Conservation (phyloP, 2,329 filamentous ascomycete genomes). For the Chaetomium globosum region DNA sequence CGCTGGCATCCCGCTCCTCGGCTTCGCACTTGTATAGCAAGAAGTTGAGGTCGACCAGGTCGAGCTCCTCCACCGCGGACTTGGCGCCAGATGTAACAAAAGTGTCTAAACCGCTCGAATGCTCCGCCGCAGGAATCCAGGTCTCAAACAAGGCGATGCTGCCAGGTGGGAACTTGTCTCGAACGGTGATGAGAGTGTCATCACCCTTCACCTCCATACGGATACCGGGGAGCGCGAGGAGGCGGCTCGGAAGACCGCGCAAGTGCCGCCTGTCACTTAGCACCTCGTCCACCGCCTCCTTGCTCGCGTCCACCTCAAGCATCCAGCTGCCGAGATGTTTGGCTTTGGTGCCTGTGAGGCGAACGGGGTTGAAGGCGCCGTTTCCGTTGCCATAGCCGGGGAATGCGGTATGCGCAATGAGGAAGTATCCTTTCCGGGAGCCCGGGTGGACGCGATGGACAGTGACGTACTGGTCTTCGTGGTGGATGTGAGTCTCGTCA, state of each 20-base stretch:
- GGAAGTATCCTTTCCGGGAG: conserved; percentile 89
- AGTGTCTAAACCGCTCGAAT: conserved; percentile 78
- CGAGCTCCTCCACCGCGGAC: conserved; percentile 73
- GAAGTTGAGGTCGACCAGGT: conserved; percentile 85
- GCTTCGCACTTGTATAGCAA: conserved; percentile 88
- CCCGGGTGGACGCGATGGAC: conserved; percentile 93
- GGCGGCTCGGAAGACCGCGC: conserved; percentile 80
- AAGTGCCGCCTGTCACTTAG: conserved; percentile 71
- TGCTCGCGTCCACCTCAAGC: conserved; percentile 80
- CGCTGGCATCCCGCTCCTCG: conserved; percentile 79
- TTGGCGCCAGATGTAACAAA: conserved; percentile 82
- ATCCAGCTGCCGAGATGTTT: conserved; percentile 89
- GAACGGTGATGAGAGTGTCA: conserved; percentile 77
- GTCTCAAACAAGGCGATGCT: conserved; percentile 96
- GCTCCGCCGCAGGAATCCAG: conserved; percentile 86
- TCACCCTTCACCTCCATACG: conserved; percentile 70
- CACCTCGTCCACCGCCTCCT: conserved; percentile 66
- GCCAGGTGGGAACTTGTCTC: conserved; percentile 84
- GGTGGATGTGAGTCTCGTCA: conserved; percentile 93
- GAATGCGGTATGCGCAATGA: conserved; percentile 95
- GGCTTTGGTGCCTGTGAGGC: conserved; percentile 80
- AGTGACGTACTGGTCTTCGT: conserved; percentile 94
- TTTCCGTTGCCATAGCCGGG: conserved; percentile 86
- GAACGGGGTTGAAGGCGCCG: conserved; percentile 75
- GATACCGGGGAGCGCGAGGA: conserved; percentile 73